A percentile compares a stretch with the other conserved stretches of the same genome.
Conservation (phyloP, 495 filamentous ascomycete genomes). For the Penicillium arizonense region DNA sequence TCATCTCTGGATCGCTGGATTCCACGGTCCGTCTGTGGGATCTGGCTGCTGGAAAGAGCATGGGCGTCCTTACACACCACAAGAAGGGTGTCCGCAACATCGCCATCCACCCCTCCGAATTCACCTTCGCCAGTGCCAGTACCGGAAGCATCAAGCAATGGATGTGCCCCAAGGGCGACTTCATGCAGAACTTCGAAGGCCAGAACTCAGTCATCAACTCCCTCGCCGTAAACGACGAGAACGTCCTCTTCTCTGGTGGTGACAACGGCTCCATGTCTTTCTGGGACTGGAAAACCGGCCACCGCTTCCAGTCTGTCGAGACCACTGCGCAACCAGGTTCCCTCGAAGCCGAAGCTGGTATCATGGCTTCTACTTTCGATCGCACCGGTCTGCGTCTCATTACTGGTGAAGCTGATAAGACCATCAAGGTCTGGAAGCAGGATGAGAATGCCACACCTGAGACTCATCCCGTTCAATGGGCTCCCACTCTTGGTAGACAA, state of each 20-base stretch:
- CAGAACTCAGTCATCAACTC: conserved; percentile 97
- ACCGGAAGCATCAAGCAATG: conserved; percentile 97
- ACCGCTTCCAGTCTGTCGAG: conserved; percentile 83
- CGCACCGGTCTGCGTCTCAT: conserved; percentile 84
- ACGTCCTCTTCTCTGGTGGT: conserved; percentile 91
- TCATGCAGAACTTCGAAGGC: conserved; percentile 99
- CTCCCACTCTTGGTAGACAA: conserved; percentile 72
- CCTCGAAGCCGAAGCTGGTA: conserved; percentile 88
- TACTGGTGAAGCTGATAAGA: conserved; percentile 95
- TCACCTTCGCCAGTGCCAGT: conserved; percentile 91
- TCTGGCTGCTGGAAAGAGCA: conserved; percentile 91
- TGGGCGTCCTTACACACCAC: conserved; percentile 96
- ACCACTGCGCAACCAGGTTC: conserved; percentile 92
- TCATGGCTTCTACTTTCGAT: conserved; percentile 93
- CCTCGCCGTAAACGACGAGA: conserved; percentile 88
- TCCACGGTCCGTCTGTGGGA: conserved; percentile 94
- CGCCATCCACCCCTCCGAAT: conserved; percentile 85
- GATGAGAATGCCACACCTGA: conserved; percentile 89
- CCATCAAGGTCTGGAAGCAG: conserved; percentile 92
- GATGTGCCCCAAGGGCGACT: conserved; percentile 97
- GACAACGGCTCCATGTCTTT: conserved; percentile 97
- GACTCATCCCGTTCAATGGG: conserved; percentile 91
- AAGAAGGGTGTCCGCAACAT: conserved; percentile 94
- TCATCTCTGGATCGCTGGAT: conserved; percentile 89
- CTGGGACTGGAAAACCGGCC: conserved; percentile 99